Base-by-base conservation (phyloP, 1,284 basidiomycete species). In the Mycena sp. region DNA sequence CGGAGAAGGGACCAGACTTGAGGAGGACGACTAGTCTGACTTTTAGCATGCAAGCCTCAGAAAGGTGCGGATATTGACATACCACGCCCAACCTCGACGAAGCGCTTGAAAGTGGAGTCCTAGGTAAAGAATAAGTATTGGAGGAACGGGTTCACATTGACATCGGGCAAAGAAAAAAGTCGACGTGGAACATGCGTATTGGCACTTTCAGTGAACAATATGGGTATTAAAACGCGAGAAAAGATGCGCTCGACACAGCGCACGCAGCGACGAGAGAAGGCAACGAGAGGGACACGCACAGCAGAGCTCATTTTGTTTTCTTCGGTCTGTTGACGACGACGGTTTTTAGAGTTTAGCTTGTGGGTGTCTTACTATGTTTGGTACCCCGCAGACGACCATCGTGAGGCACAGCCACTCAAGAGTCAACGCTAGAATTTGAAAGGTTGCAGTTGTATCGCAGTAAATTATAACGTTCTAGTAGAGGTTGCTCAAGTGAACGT, bases 51-150 rank as follows among this genome's bases (percentile, higher is more conserved):
- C 16, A 40, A 6, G 45, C 29, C 26, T 59, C 26, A 10, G 35
- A 51, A n/a, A 37, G 17, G 25, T 6, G 56, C 16, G 4, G 37
- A 16, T 41, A 29, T 14, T 48, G 16, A 79, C 86, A 58, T 70
- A 92, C 90, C 88, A 74, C 97, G 94, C 79, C 96, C 97, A 77
- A 98, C 95, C 89, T 99, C 94, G 78, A 99, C 96, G 83, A 96
- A 98, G 70, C 95, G 94, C 83, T 92, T 92, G 87, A 99, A 99
- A 79, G 90, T 95, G 75, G 93, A 94, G 74, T 91, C 83, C 81
- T 85, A 62, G 7, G 61, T 49, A 54, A 53, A 46, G 35, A 46
- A 55, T 49, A n/a, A 37, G 50, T 23, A 32, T 40, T 30, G 16
- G 25, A 40, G 37, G 5, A 37, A 53, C 16, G 23, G 38, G 48